These are phyloP conservation scores for Ogataea henricii DNA, from an alignment of 805 yeast species.

Conservation along the genomic window DNA sequence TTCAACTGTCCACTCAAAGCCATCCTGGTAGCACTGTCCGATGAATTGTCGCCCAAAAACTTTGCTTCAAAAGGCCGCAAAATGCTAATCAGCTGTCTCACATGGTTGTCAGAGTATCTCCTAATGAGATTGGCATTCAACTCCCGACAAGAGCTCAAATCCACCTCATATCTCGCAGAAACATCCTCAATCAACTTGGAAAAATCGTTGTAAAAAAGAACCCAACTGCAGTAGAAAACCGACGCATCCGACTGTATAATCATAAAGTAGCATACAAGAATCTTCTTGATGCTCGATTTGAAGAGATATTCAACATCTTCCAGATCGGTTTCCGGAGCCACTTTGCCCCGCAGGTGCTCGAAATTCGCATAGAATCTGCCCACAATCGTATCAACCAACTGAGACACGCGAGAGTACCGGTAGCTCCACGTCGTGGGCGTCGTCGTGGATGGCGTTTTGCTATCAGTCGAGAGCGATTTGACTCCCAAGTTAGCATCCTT, in stretches of 20 bases:
- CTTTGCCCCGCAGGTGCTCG: slow-evolving; percentile 15
- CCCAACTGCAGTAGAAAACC: slow-evolving; percentile 24
- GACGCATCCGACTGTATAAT: slow-evolving; percentile 21
- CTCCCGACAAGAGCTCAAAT: slow-evolving; percentile 25
- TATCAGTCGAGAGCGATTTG: slow-evolving; percentile 22
- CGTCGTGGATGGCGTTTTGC: slow-evolving; percentile 15
- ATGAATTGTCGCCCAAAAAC: slow-evolving; percentile 24
- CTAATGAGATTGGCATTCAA: slow-evolving; percentile 24
- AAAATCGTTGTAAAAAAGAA: slow-evolving; percentile 37
- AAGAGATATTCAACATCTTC: slow-evolving; percentile 28
- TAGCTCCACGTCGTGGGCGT: slow-evolving; percentile 9
- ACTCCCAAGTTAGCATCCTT: slow-evolving; percentile 19
- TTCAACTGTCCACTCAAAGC: slow-evolving; percentile 11
- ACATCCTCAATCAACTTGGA: slow-evolving; percentile 27
- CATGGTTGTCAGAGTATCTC: slow-evolving; percentile 9
- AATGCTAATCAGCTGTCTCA: slow-evolving; percentile 9
- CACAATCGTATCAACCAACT: slow-evolving; percentile 17
- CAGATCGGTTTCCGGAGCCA: slow-evolving; percentile 13
- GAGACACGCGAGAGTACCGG: slow-evolving; percentile 22
- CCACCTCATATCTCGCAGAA: slow-evolving; percentile 17
- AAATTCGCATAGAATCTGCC: slow-evolving; percentile 24
- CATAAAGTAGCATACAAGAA: slow-evolving; percentile 31
- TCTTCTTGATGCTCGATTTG: slow-evolving; percentile 29
- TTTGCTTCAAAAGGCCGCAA: slow-evolving; percentile 20
- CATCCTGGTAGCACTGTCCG: slow-evolving; percentile 14